Conservation (phyloP, 78 protist species). For the Dictyostelium intermedium region DNA sequence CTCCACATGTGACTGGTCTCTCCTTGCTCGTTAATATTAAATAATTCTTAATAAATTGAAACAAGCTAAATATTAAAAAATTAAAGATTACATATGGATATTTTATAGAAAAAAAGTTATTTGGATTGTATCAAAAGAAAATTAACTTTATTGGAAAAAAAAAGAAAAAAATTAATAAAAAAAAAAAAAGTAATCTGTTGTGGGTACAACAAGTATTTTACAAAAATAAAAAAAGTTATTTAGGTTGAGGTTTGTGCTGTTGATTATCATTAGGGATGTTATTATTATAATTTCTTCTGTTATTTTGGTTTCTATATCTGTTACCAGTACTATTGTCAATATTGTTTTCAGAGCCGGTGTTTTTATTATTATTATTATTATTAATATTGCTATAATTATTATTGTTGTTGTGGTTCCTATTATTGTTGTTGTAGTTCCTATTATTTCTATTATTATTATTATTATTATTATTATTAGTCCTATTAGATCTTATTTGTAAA, state of each 20-base stretch:
- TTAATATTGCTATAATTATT: neutral
- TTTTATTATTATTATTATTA: neutral
- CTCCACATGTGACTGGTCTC: no score
- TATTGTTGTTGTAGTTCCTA: neutral
- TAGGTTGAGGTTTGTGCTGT: neutral
- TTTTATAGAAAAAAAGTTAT: no score
- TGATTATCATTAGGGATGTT: no score
- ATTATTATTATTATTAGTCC: neutral
- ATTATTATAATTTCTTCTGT: neutral
- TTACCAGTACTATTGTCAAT: neutral
- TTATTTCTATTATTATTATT: neutral
- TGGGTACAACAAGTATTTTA: no score
- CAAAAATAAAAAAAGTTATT: neutral
- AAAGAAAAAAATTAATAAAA: neutral
- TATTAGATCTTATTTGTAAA: neutral
- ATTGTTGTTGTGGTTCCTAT: neutral
- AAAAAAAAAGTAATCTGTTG: neutral
- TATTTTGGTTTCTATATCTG: neutral
- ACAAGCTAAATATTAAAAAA: no score
- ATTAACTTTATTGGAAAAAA: no score
- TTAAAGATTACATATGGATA: no score
- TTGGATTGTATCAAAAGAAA: no score
- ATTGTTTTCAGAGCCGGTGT: neutral
- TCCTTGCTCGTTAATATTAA: no score
- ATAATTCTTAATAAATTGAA: no score